These are phyloP conservation scores for Athelia sp. DNA, from an alignment of 1,284 basidiomycete genomes.

Conservation along the genomic window DNA sequence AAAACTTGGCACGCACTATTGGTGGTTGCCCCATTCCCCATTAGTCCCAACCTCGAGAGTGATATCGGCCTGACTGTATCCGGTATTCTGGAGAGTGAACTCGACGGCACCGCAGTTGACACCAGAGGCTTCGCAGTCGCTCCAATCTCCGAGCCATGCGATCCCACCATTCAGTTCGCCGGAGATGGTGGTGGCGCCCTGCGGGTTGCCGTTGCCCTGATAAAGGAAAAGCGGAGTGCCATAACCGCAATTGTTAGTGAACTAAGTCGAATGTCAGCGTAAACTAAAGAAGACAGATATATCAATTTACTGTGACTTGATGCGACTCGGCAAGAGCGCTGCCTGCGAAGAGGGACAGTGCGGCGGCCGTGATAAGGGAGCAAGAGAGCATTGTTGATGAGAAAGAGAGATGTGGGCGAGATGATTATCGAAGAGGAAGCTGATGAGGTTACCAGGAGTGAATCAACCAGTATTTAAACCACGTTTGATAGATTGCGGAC, in stretches of 20 bases:
- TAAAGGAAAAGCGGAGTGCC: neutral
- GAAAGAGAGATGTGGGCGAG: no score
- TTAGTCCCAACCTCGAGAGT: neutral
- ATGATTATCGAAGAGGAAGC: no score
- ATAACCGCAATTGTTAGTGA: neutral
- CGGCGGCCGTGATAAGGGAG: no score
- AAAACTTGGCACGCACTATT: neutral
- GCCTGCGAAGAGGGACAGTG: no score
- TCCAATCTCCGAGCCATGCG: neutral
- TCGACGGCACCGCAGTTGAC: conserved; percentile 1
- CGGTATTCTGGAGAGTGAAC: conserved; percentile 2
- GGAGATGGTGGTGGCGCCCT: neutral
- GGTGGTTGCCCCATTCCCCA: neutral
- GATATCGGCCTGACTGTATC: conserved; percentile 1
- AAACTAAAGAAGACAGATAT: neutral
- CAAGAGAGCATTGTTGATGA: no score
- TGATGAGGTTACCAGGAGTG: no score
- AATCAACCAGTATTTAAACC: no score
- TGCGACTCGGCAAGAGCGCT: conserved; percentile 1
- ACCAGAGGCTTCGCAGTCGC: neutral
- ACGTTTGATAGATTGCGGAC: no score
- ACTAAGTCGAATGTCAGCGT: neutral
- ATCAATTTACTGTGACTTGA: neutral
- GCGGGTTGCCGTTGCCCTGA: neutral
- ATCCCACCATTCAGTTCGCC: conserved; percentile 1